Evolutionary conservation across 805 yeast species (phyloP).

Genomic region (Metschnikowia borealis): DNA sequence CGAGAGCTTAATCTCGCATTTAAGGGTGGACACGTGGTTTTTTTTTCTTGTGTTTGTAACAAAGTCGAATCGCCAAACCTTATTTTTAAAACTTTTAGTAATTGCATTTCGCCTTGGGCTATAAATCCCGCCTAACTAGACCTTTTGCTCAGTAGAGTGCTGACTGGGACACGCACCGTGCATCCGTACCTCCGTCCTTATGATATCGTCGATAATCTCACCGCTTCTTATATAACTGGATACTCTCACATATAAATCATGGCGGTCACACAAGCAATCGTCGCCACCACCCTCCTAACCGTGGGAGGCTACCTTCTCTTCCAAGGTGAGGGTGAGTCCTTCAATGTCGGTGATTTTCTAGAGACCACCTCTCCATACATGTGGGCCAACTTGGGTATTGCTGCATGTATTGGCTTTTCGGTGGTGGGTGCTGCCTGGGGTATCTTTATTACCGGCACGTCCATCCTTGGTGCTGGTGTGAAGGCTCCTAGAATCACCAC

Average conservation of each 20-base stretch:
- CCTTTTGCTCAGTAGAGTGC: background rate
- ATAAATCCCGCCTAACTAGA: background rate
- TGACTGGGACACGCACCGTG: background rate
- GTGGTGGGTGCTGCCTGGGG: conserved; percentile 99
- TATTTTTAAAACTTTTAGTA: too few relatives aligned
- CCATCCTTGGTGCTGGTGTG: conserved; percentile 97
- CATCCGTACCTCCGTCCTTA: conserved; percentile 12
- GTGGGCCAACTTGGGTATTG: conserved; percentile 94
- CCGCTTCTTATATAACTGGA: background rate
- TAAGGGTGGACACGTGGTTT: too few relatives aligned
- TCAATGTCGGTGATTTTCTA: conserved; percentile 87
- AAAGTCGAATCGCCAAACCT: too few relatives aligned
- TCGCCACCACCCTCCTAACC: conserved; percentile 31
- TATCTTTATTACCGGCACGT: conserved; percentile 89
- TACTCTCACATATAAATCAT: conserved; percentile 7
- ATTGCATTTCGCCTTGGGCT: too few relatives aligned
- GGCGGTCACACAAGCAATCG: conserved; percentile 24
- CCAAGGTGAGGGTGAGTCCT: conserved; percentile 88
- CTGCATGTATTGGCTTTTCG: conserved; percentile 85
- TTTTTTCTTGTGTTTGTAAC: too few relatives aligned
- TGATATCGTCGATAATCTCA: conserved; percentile 12
- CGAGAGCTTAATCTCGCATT: too few relatives aligned
- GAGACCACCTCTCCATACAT: conserved; percentile 86
- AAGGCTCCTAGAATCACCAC: conserved; percentile 97
- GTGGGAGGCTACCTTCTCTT: conserved; percentile 65